Percentiles rank a stretch among this genome's conserved stretches.
These are phyloP conservation scores for Talaromyces nanjingensis DNA, from an alignment of 495 filamentous ascomycete species.

Conservation along the genomic window DNA sequence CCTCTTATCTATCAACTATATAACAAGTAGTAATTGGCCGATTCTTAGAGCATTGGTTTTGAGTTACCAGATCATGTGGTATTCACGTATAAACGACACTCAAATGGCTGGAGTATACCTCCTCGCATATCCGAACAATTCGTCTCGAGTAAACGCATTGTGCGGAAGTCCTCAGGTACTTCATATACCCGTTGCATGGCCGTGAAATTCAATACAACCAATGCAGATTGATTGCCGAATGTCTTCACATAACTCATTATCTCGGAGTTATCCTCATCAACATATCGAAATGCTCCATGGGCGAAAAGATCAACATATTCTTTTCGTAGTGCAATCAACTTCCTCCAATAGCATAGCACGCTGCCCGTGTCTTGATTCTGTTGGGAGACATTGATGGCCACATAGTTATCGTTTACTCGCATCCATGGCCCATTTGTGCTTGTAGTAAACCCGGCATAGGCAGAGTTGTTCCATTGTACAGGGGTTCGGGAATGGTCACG, in stretches of 20 bases:
- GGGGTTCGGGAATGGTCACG: conserved; percentile 42
- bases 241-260: conserved; percentile 4
- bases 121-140: conserved; percentile 3
- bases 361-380: conserved; percentile 26
- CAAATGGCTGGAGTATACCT: conserved; percentile 5
- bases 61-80: not conserved
- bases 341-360: conserved; percentile 42
- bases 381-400: conserved; percentile 28
- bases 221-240: conserved; percentile 6
- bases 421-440: conserved; percentile 40
- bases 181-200: conserved; percentile 4
- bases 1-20: conserved; percentile 5
- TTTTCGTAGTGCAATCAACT: conserved; percentile 19
- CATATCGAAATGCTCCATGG: conserved; percentile 2
- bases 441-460: conserved; percentile 37
- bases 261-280: conserved; percentile 3
- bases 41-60: not conserved
- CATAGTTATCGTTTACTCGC: conserved; percentile 40
- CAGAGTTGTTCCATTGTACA: conserved; percentile 35
- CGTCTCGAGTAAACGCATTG: conserved; percentile 1
- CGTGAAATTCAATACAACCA: conserved; percentile 4
- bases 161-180: conserved; percentile 4
- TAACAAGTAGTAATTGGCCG: conserved; percentile 1
- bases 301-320: conserved; percentile 5
- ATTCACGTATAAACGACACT: conserved; percentile 6